A percentile compares a stretch with the other conserved stretches of the same genome.
Conservation (phyloP, 306 rosid genomes). For the Fragaria iinumae region DNA sequence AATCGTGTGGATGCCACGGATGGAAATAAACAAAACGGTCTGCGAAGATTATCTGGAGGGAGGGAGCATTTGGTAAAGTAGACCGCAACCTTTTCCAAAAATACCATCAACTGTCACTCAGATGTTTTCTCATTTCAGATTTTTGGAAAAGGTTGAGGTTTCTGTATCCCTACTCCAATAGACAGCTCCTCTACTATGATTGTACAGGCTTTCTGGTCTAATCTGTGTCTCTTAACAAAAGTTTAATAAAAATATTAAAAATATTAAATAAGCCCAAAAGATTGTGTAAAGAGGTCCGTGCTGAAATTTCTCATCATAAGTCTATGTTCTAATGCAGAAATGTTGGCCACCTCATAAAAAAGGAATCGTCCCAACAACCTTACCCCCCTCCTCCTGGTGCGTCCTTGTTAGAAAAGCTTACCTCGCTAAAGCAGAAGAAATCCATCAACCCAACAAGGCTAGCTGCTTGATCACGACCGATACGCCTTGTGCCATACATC, state of each 20-base stretch:
- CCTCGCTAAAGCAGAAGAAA: constrained; percentile 98
- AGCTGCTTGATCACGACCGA: constrained; percentile 91
- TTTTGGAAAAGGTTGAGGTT: neutral
- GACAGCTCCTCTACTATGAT: neutral
- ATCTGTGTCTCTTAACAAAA: neutral
- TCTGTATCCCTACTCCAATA: neutral
- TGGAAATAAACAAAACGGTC: neutral
- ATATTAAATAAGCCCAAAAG: neutral
- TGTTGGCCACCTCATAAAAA: neutral
- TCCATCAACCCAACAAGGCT: constrained; percentile 94
- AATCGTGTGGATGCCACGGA: neutral
- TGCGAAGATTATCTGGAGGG: neutral
- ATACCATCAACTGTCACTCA: neutral
- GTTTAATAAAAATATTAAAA: neutral
- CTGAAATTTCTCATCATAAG: neutral
- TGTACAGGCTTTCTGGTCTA: neutral
- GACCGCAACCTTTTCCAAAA: neutral
- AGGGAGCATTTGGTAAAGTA: neutral
- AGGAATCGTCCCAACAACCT: neutral
- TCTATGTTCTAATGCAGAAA: neutral
- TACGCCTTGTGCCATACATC: constrained; percentile 77
- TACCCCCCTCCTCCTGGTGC: no score
- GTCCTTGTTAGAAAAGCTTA: constrained; percentile 27
- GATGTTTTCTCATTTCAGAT: neutral
- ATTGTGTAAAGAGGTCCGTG: neutral